Evolutionary conservation across 176 grass and related monocot genomes (phyloP), one percentile per base, ranked within the genome.

Genomic region (Oryza longistaminata): DNA sequence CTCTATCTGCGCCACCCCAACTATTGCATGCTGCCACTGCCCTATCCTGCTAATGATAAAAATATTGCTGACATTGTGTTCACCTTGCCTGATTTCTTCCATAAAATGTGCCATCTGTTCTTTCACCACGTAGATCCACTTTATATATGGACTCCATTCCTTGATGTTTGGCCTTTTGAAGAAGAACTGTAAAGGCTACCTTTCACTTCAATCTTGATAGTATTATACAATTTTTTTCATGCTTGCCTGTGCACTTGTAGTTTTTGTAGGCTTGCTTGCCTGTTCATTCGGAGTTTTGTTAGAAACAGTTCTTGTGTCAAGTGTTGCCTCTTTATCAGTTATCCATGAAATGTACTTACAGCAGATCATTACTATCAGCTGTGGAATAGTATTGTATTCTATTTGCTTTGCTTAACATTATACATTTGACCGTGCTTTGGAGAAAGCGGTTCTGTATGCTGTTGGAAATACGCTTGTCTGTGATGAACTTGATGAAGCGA

Each of bases 391-490:
- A 10, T 33, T 62, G 0, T 40, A 40, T 40, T 40, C 73, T 3
- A 7, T n/a, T 48, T 74, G 58, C 27, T 45, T 64, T 29, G 55
- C 92, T 97, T 97, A 97, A 98, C 96, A 74, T 85, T 87, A 40
- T 93, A 98, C 96, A n/a, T 98, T 93, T 74, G 96, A 98, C 77
- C 93, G 93, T 81, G 92, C 89, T 64, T 95, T 98, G 91, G 96
- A 98, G 93, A 98, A 93, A 85, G 96, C 96, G 69, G 93, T 98
- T 77, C 64, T 98, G 76, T 98, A 92, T 89, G 96, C 96, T 90
- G 96, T 98, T 93, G 93, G 91, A 74, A 98, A 95, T 85, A 98
- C 96, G 68, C 93, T 98, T 90, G 96, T 98, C 34, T 98, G 96
- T 93, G 96, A 98, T 88, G 88, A 73, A 82, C 96, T 98, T 81